phyloP scores from a whole-genome alignment of 768 basidiomycete species.

The Coprinellus micaceus region DNA sequence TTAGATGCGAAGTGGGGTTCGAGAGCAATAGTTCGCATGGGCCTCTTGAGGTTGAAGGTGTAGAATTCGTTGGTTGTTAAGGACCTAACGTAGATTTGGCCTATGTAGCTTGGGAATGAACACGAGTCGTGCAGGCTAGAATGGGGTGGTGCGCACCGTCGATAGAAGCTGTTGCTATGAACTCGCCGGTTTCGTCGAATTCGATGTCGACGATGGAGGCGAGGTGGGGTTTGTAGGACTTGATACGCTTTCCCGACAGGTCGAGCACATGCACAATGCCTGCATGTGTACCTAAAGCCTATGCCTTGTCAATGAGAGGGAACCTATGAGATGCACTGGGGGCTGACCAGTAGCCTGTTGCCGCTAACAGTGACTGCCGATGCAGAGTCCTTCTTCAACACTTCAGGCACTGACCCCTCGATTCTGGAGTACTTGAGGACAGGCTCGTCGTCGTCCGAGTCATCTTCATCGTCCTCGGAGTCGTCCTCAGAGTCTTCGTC shows the following conservation, averaged over 20 bases:
- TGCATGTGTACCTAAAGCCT: constrained; percentile 91
- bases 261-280: constrained; percentile 90
- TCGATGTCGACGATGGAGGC: constrained; percentile 85
- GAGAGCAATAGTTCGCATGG: constrained; percentile 84
- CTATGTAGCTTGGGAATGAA: constrained; percentile 40
- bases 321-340: too few relatives aligned
- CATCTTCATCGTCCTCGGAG: constrained; percentile 53
- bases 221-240: constrained; percentile 86
- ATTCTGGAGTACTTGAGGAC: constrained; percentile 88
- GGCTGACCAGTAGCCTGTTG: constrained; percentile 57
- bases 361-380: constrained; percentile 77
- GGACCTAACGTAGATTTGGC: constrained; percentile 88
- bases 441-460: constrained; percentile 87
- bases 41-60: constrained; percentile 86
- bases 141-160: constrained; percentile 61
- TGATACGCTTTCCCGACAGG: constrained; percentile 74
- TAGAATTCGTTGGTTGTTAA: constrained; percentile 71
- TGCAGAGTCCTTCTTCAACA: constrained; percentile 86
- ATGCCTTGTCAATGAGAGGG: too few relatives aligned
- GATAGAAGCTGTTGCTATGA: constrained; percentile 87
- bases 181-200: constrained; percentile 82
- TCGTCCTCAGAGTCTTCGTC: constrained; percentile 44
- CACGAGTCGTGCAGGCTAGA: not conserved
- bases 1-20: constrained; percentile 83
- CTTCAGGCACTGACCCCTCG: constrained; percentile 63